phyloP scores from a whole-genome alignment of 805 yeast species.

The Wickerhamomyces canadensis region DNA sequence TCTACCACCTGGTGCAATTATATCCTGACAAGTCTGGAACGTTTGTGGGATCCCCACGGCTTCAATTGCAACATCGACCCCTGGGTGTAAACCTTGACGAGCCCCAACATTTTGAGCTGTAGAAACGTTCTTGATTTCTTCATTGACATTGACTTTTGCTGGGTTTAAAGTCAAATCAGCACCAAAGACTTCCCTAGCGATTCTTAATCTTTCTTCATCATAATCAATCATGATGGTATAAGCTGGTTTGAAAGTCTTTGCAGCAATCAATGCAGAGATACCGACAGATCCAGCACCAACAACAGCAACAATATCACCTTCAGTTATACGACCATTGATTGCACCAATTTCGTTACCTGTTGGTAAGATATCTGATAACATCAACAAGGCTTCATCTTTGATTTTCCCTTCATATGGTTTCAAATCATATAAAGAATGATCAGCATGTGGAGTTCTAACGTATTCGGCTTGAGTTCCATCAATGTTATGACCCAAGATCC shows the following conservation, averaged over 20 bases:
- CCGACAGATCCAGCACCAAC: slow-evolving; percentile 71
- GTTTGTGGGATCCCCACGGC: slow-evolving; percentile 64
- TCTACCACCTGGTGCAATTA: slow-evolving; percentile 54
- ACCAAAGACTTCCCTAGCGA: slow-evolving; percentile 52
- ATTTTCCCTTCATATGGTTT: slow-evolving; percentile 29
- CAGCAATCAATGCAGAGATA: slow-evolving; percentile 52
- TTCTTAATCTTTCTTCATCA: slow-evolving; percentile 51
- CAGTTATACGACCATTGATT: slow-evolving; percentile 43
- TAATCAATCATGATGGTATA: slow-evolving; percentile 52
- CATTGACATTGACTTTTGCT: slow-evolving; percentile 34
- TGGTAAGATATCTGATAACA: slow-evolving; percentile 60
- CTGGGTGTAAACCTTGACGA: slow-evolving; percentile 30
- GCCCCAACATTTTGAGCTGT: slow-evolving; percentile 14
- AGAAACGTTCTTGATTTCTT: slow-evolving; percentile 31
- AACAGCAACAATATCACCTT: slow-evolving; percentile 56
- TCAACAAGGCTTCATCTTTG: slow-evolving; percentile 47
- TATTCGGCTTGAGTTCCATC: slow-evolving; percentile 67
- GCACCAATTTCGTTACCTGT: slow-evolving; percentile 68
- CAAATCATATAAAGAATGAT: slow-evolving; percentile 29
- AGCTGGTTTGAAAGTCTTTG: slow-evolving; percentile 49
- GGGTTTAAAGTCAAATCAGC: slow-evolving; percentile 56
- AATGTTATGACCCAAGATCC: slow-evolving; percentile 51
- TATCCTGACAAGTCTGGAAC: slow-evolving; percentile 51
- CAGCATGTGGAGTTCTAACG: slow-evolving; percentile 48
- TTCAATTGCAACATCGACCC: slow-evolving; percentile 58